Evolutionary conservation across 139 green algal species (phyloP), one percentile per base, ranked within the genome.

Genomic region (Chlorella sp.): DNA sequence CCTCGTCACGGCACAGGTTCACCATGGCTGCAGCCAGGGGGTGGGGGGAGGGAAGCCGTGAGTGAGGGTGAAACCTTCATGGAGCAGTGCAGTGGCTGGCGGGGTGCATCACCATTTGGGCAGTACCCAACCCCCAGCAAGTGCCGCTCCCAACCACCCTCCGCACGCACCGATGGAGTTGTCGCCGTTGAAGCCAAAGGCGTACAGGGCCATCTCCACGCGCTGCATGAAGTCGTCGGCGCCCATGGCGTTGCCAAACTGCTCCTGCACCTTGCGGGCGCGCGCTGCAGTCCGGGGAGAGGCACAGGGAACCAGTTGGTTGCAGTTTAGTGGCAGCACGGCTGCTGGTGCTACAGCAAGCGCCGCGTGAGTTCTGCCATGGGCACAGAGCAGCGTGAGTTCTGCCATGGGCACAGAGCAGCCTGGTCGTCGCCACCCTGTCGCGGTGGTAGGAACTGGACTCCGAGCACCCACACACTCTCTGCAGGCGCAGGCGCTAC

Each of bases 1-100:
- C 90, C 93, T 98, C 95, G 70, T 98, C 95, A 85, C 95, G 93
- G 93, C 95, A 98, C 72, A 97, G 88, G 91, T 96, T 96, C 78
- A 91, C 92, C 75, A 95, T 90, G 73, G 93, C 93, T 95, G 87
- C 62, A 71, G n/a, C n/a, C n/a, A n/a, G 60, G 51, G 68, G 13
- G 6, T 20, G 62, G 16, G 41, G 18, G 75, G 36, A 36, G 23
- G 36, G 30, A 3, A 18, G 20, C 16, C 9, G 7, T 38, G 44
- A 17, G 44, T 55, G 44, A 11, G 7, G 44, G 71, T 18, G 23
- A 18, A 7, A 21, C 4, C 3, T 17, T 71, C 15, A 30, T 23
- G 65, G 12, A 28, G 7, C 12, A 4, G 15, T 20, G 51, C 15
- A 21, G 15, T 21, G 51, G 44, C 7, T 11, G 7, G 44, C 44